Base-by-base conservation (phyloP, 192 early-diverging fungal genomes). In the Backusella tarrabulga region DNA sequence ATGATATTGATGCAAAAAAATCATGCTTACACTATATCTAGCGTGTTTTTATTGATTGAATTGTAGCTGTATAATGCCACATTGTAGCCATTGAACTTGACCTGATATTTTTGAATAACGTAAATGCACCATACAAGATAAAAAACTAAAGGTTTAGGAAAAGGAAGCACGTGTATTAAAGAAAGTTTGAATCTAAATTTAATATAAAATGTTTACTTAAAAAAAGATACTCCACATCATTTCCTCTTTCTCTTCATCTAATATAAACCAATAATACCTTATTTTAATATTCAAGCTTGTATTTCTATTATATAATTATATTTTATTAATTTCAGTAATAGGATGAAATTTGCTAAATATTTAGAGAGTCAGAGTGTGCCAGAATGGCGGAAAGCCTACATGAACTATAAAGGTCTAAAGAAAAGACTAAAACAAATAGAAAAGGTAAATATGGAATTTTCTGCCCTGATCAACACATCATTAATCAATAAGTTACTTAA, bases 281-380 rank as follows among this genome's bases (percentile, higher is more conserved):
- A 26, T 56, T 56, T 56, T 56, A 56, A 23, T 56, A 21, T 2
- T n/a, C 11, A 56, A 56, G 8, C 7, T 23, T 26, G 2, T 54
- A 1, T 54, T 54, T n/a, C n/a, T 21, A 15, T 52, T 12, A 52
- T 52, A 54, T 54, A 54, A 19, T n/a, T 54, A 54, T 54, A 54
- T 54, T n/a, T 21, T 40, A 54, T 54, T 54, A 3, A 26, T 56
- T 21, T 56, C 70, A 42, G 23, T 29, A 41, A 23, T 14, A n/a
- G 36, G 42, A 93, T 93, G 92, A 90, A 90, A 78, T 93, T 93
- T 82, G 88, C 90, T 75, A 90, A 91, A 73, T 93, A 91, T 70
- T 80, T 93, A 1, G 87, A 90, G 67, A 81, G 87, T 21, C 89
- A 93, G 79, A 86, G 85, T 36, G 87, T 91, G 15, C 90, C 91